Evolutionary conservation across 164 flowering plant genomes (phyloP).

Genomic region (Annona squamosa): DNA sequence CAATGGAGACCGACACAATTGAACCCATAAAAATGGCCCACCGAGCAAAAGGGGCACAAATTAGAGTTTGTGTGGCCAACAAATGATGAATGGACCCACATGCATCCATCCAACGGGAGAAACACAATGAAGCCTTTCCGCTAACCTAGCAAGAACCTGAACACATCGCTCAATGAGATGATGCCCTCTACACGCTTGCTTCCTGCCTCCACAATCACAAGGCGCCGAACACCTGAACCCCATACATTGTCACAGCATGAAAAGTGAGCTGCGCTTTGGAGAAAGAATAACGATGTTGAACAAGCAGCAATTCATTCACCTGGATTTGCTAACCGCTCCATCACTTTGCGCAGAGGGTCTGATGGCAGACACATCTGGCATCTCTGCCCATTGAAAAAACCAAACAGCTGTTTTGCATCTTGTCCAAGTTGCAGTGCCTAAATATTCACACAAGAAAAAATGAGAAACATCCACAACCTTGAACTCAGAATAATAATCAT

Average conservation of each 20-base stretch:
- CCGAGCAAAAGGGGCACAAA: constrained; percentile 5
- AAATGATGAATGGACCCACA: background rate
- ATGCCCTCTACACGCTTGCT: constrained; percentile 93
- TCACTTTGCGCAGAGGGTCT: constrained; percentile 76
- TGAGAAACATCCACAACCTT: background rate
- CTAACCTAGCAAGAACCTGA: constrained; percentile 71
- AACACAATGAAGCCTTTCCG: background rate
- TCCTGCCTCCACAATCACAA: constrained; percentile 88
- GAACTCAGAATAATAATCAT: background rate
- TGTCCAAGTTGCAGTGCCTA: constrained; percentile 86
- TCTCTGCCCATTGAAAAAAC: constrained; percentile 47
- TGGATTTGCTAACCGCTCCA: constrained; percentile 80
- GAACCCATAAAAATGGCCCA: constrained; percentile 8
- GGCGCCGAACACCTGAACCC: constrained; percentile 68
- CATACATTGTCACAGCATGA: background rate
- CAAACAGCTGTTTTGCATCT: constrained; percentile 53
- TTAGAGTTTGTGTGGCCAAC: background rate
- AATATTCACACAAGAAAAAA: background rate
- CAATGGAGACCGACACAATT: constrained; percentile 21
- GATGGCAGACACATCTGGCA: constrained; percentile 92
- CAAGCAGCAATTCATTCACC: constrained; percentile 26
- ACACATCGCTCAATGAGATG: constrained; percentile 63
- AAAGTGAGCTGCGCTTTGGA: background rate
- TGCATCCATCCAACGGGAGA: background rate
- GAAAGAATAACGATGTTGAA: background rate